A percentile compares a stretch with the other conserved stretches of the same genome.
phyloP scores from a whole-genome alignment of 169 alveolate genomes.

The Plasmodium blacklocki region DNA sequence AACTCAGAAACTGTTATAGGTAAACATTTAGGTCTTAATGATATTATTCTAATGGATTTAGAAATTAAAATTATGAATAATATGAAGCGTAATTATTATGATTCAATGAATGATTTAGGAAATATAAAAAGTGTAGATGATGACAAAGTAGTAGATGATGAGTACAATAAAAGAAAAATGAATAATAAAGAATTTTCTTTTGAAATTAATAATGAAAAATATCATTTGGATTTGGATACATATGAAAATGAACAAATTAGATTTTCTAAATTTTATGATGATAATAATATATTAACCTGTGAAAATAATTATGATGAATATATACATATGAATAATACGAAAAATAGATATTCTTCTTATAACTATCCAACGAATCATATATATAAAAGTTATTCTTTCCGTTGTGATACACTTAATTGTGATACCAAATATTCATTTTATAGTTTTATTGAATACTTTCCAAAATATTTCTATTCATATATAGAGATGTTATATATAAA shows the following conservation, averaged over 20 bases:
- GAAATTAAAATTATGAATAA: slow-evolving; percentile 50
- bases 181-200: slow-evolving; percentile 22
- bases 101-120: slow-evolving; percentile 1
- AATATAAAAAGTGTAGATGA: slow-evolving; percentile 17
- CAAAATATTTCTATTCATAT: slow-evolving; percentile 37
- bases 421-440: slow-evolving; percentile 9
- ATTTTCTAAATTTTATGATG: not conserved
- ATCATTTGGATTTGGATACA: slow-evolving; percentile 11
- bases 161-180: no score
- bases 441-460: slow-evolving; percentile 59
- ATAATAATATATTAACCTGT: not conserved
- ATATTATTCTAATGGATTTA: slow-evolving; percentile 41
- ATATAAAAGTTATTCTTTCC: not conserved
- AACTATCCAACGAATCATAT: not conserved
- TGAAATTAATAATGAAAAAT: slow-evolving; percentile 52
- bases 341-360: not conserved
- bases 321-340: not conserved
- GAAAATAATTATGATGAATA: no score
- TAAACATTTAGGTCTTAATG: slow-evolving; percentile 11
- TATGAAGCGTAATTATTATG: slow-evolving; percentile 62
- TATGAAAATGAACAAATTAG: slow-evolving; percentile 13
- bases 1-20: not conserved
- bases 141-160: slow-evolving; percentile 4
- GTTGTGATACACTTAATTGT: not conserved
- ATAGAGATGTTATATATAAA: slow-evolving; percentile 50